phyloP scores from a whole-genome alignment of 1,139 yeast genomes.

The Kluyveromyces marxianus region DNA sequence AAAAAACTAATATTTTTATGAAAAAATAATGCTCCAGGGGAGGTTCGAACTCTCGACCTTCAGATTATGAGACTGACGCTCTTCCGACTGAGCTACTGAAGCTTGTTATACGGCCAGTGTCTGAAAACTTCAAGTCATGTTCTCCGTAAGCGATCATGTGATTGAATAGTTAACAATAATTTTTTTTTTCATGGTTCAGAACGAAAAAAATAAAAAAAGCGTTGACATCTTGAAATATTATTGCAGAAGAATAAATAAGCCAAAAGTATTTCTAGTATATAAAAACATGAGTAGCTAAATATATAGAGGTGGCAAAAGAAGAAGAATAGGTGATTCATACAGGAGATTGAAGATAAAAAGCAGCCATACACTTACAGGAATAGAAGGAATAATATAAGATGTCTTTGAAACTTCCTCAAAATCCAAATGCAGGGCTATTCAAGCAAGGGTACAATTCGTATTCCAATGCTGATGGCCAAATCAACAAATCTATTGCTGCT shows the following conservation, averaged over 20 bases:
- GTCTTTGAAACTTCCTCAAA: constrained; percentile 88
- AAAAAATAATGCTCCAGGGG: constrained; percentile 41
- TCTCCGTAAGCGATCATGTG: background rate
- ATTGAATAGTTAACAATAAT: background rate
- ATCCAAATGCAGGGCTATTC: constrained; percentile 88
- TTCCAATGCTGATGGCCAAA: constrained; percentile 89
- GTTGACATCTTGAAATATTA: background rate
- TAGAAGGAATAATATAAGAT: constrained; percentile 31
- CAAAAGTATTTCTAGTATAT: too few relatives aligned
- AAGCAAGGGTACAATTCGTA: constrained; percentile 94
- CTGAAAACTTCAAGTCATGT: background rate
- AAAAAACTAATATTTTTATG: background rate
- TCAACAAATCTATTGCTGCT: constrained; percentile 84
- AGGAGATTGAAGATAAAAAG: too few relatives aligned
- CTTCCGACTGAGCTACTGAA: constrained; percentile 41
- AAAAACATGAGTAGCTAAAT: too few relatives aligned
- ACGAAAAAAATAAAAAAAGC: background rate
- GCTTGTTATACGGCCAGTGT: background rate
- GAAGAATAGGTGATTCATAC: background rate
- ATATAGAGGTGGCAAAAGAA: constrained; percentile 1
- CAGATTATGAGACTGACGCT: constrained; percentile 44
- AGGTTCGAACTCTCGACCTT: constrained; percentile 43
- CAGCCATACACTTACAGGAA: too few relatives aligned
- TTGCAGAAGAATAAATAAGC: too few relatives aligned
- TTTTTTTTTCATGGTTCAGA: background rate